phyloP scores from a whole-genome alignment of 73 alveolate genomes.

The Effrenium voratum region DNA sequence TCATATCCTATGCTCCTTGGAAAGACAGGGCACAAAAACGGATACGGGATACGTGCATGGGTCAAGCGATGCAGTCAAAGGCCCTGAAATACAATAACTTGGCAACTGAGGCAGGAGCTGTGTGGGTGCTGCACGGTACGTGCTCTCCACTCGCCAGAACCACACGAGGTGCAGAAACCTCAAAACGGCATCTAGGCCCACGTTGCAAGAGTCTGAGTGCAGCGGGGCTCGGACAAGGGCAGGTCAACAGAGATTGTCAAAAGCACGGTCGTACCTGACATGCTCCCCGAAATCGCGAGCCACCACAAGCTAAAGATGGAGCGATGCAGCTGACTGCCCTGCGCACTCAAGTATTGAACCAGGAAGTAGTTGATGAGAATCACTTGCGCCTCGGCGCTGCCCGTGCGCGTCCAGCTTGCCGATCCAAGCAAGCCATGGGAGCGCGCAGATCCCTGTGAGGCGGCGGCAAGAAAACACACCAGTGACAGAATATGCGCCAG shows the following conservation, averaged over 20 bases:
- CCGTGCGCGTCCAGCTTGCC: background rate
- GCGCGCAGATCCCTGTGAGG: background rate
- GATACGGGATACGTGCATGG: background rate
- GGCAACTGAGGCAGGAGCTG: constrained; percentile 4
- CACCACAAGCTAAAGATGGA: background rate
- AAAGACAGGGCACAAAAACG: background rate
- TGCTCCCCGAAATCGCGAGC: too few species aligned
- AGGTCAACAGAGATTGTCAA: constrained; percentile 43
- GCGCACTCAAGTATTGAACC: constrained; percentile 48
- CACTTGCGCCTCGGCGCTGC: constrained; percentile 29
- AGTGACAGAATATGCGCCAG: constrained; percentile 67
- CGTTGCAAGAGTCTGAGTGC: background rate
- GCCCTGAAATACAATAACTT: background rate
- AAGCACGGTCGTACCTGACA: constrained; percentile 54
- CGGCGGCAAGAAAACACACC: constrained; percentile 42
- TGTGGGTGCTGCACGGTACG: constrained; percentile 69
- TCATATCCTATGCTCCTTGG: background rate
- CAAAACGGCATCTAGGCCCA: background rate
- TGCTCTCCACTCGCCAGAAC: constrained; percentile 74
- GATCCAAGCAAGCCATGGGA: background rate
- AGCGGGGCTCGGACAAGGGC: constrained; percentile 24
- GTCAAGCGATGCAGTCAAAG: background rate
- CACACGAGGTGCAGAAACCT: constrained; percentile 72
- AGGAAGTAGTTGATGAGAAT: constrained; percentile 55
- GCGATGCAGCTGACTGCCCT: background rate